Percentiles rank a stretch among this genome's conserved stretches.
Evolutionary conservation across 78 protist genomes (phyloP).

Genomic region (Dictyostelium intermedium): DNA sequence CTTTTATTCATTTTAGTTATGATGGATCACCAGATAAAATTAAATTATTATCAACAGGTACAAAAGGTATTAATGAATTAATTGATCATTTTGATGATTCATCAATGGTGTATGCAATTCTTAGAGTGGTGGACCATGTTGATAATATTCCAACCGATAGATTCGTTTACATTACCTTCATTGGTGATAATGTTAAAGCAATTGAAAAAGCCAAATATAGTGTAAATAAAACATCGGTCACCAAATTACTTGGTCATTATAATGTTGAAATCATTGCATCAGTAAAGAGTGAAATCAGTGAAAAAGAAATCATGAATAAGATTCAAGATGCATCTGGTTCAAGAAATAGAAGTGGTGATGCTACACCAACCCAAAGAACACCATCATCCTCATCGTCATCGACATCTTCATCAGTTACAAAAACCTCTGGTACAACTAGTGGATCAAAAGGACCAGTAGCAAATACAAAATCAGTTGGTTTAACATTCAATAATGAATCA

Average conservation of each 20-base stretch:
- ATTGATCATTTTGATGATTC: slow-evolving; percentile 19
- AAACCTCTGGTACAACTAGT: background rate
- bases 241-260: slow-evolving; percentile 62
- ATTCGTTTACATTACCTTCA: slow-evolving; percentile 33
- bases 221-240: slow-evolving; percentile 26
- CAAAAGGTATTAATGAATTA: slow-evolving; percentile 56
- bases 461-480: slow-evolving; percentile 21
- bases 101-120: slow-evolving; percentile 45
- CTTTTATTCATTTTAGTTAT: background rate
- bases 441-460: slow-evolving; percentile 25
- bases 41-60: slow-evolving; percentile 43
- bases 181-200: slow-evolving; percentile 49
- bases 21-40: slow-evolving; percentile 49
- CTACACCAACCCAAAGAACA: background rate
- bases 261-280: slow-evolving; percentile 72
- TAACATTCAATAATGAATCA: background rate
- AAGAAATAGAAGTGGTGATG: slow-evolving; percentile 66
- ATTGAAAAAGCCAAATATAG: background rate
- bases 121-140: slow-evolving; percentile 41
- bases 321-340: slow-evolving; percentile 71
- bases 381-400: background rate
- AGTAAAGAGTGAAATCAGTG: slow-evolving; percentile 8
- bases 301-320: slow-evolving; percentile 16
- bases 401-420: background rate
- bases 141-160: slow-evolving; percentile 68